Conservation (phyloP, 2,329 filamentous ascomycete genomes). For the Apiospora malaysiana region DNA sequence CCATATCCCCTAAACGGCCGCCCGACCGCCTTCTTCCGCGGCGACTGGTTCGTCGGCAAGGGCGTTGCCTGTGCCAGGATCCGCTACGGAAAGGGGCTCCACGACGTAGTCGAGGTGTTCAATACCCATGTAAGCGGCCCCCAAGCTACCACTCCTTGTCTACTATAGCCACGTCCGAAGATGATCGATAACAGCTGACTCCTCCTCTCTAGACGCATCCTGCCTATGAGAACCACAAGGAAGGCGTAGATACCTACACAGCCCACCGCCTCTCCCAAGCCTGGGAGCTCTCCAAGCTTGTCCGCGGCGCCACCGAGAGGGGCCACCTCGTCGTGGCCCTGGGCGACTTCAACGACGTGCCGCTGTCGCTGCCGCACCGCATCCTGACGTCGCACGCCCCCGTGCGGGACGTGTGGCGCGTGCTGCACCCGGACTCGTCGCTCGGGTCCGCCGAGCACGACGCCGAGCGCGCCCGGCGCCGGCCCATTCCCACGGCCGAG, state of each 20-base stretch:
- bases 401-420: conserved; percentile 83
- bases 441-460: conserved; percentile 74
- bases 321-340: conserved; percentile 85
- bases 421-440: conserved; percentile 82
- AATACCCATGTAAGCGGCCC: conserved; percentile 76
- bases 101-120: conserved; percentile 84
- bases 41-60: conserved; percentile 97
- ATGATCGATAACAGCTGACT: not conserved
- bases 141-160: not conserved
- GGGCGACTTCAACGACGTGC: conserved; percentile 98
- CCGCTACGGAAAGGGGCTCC: conserved; percentile 66
- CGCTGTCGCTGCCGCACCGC: conserved; percentile 80
- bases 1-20: conserved; percentile 90
- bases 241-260: conserved; percentile 78
- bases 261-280: conserved; percentile 91
- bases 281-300: conserved; percentile 92
- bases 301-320: conserved; percentile 78
- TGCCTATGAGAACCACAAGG: conserved; percentile 76
- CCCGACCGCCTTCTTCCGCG: conserved; percentile 90
- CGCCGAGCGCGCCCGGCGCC: conserved; percentile 68
- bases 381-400: conserved; percentile 80
- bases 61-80: conserved; percentile 86
- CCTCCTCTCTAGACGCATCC: conserved; percentile 67
- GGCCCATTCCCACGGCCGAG: conserved; percentile 74
- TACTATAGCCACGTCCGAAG: not conserved